phyloP scores from a whole-genome alignment of 176 grass and related monocot species.

The Triticum urartu region DNA sequence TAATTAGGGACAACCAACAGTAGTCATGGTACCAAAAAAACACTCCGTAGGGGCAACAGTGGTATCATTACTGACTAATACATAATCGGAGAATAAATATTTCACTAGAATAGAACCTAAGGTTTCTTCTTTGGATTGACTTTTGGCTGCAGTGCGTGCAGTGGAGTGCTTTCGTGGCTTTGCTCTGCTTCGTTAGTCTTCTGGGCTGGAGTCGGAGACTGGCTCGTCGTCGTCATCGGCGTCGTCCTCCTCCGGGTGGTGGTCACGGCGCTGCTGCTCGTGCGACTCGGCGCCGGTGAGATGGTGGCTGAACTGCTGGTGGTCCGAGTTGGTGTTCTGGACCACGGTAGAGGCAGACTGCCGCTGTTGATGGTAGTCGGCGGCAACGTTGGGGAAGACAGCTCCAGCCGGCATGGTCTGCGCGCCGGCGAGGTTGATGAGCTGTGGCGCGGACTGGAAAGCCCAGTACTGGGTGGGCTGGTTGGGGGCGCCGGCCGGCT shows the following conservation, averaged over 20 bases:
- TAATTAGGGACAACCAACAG: constrained; percentile 3
- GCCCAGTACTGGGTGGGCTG: constrained; percentile 71
- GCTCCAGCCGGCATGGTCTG: constrained; percentile 45
- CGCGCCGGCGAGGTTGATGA: constrained; percentile 65
- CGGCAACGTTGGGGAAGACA: constrained; percentile 37
- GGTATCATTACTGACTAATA: constrained; percentile 15
- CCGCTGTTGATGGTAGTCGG: constrained; percentile 31
- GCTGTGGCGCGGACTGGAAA: constrained; percentile 62
- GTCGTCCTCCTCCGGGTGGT: constrained; percentile 52
- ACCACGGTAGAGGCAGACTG: constrained; percentile 22
- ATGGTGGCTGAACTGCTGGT: constrained; percentile 9
- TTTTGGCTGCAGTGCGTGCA: not conserved
- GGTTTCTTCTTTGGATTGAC: constrained; percentile 32
- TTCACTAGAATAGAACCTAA: constrained; percentile 31
- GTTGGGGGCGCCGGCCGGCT: constrained; percentile 26
- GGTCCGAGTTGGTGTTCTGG: constrained; percentile 33
- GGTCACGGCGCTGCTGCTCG: constrained; percentile 39
- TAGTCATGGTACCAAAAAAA: constrained; percentile 21
- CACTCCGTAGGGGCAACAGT: not conserved
- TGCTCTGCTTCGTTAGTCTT: constrained; percentile 34
- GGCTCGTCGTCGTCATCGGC: constrained; percentile 66
- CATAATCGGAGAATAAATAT: constrained; percentile 18
- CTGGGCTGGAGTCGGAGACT: constrained; percentile 68
- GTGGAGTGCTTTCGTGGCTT: not conserved
- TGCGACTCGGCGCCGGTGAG: constrained; percentile 30